Percentiles rank a stretch among this genome's conserved stretches.
These are phyloP conservation scores for Colletotrichum navitas DNA, from an alignment of 2,329 filamentous ascomycete species.

Conservation along the genomic window DNA sequence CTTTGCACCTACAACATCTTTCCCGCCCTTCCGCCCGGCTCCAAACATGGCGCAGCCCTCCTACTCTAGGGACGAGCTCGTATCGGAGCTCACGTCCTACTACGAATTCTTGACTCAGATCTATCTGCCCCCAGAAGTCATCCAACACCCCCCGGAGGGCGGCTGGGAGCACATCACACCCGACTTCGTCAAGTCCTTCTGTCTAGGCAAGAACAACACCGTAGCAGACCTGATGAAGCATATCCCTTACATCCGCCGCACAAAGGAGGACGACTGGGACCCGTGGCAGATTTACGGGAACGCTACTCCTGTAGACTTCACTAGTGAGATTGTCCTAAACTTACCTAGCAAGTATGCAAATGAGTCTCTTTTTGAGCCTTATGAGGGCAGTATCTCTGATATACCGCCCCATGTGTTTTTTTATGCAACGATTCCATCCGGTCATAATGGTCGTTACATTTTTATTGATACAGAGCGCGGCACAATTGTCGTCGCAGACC, in stretches of 20 bases:
- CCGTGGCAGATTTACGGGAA: background rate
- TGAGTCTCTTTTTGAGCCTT: conserved; percentile 1
- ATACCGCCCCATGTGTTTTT: conserved; percentile 22
- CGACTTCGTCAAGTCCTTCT: conserved; percentile 10
- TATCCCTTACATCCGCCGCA: conserved; percentile 1
- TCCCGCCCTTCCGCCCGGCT: background rate
- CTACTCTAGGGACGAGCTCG: conserved; percentile 18
- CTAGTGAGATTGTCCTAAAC: background rate
- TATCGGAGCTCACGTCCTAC: conserved; percentile 6
- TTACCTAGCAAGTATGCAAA: conserved; percentile 16
- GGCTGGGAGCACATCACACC: conserved; percentile 17
- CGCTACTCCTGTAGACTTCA: background rate
- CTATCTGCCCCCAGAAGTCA: conserved; percentile 12
- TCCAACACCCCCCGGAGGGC: conserved; percentile 20
- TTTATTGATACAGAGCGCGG: conserved; percentile 24
- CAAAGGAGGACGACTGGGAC: conserved; percentile 9
- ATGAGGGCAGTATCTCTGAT: background rate
- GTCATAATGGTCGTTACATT: conserved; percentile 12
- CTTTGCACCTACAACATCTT: no score
- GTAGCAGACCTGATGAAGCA: conserved; percentile 22
- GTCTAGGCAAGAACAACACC: conserved; percentile 16
- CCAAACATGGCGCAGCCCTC: background rate
- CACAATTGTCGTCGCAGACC: conserved; percentile 17
- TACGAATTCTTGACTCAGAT: background rate
- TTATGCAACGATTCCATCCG: background rate